These are phyloP conservation scores for Penicillium cinerascens DNA, from an alignment of 495 filamentous ascomycete genomes.

Conservation along the genomic window DNA sequence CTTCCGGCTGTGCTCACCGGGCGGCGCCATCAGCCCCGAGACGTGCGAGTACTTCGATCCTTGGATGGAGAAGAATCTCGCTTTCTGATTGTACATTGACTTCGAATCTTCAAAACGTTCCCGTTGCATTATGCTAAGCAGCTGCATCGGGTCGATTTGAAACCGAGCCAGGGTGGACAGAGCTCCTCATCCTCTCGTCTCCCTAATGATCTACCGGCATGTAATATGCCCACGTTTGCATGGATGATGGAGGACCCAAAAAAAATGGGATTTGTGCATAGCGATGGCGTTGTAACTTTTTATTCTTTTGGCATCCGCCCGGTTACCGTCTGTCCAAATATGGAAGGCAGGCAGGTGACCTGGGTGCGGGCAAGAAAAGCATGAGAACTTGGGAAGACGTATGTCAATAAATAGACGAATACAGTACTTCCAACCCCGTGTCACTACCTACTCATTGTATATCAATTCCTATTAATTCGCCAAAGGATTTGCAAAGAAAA, in stretches of 20 bases:
- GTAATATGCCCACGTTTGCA: constrained; percentile 1
- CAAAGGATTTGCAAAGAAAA: no score
- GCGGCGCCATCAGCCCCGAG: constrained; percentile 80
- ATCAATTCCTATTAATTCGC: no score
- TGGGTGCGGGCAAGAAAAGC: neutral
- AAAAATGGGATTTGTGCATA: constrained; percentile 12
- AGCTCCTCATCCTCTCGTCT: neutral
- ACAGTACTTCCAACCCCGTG: neutral
- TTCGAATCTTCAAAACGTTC: neutral
- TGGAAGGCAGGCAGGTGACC: neutral
- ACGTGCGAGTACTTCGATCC: constrained; percentile 87
- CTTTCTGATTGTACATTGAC: constrained; percentile 26
- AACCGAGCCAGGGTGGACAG: neutral
- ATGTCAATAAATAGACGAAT: neutral
- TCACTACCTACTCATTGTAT: no score
- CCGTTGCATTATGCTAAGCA: neutral
- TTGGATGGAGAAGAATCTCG: constrained; percentile 59
- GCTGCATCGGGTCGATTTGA: neutral
- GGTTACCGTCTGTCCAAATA: neutral
- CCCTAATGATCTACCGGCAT: neutral
- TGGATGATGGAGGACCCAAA: constrained; percentile 8
- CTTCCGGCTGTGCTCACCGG: constrained; percentile 86
- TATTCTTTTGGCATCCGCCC: constrained; percentile 1
- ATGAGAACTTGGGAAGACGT: neutral
- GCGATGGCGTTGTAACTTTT: constrained; percentile 8